Base-by-base conservation (phyloP, 352 stramenopile genomes). In the Thalassiosira sp. region DNA sequence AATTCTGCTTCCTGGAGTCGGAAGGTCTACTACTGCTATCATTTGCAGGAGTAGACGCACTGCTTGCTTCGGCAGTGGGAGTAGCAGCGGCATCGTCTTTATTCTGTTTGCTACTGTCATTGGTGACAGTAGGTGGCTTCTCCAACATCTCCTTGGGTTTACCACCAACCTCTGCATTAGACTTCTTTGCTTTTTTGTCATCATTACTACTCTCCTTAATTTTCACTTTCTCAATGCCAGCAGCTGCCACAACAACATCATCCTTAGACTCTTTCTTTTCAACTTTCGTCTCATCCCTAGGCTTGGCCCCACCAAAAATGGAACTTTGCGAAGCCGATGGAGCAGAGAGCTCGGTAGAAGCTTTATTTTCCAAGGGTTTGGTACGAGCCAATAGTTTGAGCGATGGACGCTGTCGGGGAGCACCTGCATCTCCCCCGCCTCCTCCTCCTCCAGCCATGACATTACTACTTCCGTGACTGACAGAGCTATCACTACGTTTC, bases 221-320 rank as follows among this genome's bases (percentile, higher is more conserved):
- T 37, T 69, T 42, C 52, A 76, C 54, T 31, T 45, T 37, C 40
- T 46, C 63, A 61, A 64, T 69, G 11, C 8, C 16, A 7, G 48
- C 58, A 25, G 22, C 24, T 45, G 31, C 42, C 31, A 42, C 54
- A 33, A 13, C 45, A 25, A 11, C 53, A 8, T 28, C 31, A 7
- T 15, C 42, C 24, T 42, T 22, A n/a, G 33, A 16, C 31, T 60
- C 48, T 35, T 76, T 82, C 24, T 68, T 27, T 45, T 77, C 56
- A 69, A 82, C 81, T 1, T 76, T 74, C 24, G 67, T 65, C 28
- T 85, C 79, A 67, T 91, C 85, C 20, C 76, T 62, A 24, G 85
- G 75, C 56, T 83, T 91, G 31, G 79, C 85, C n/a, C 75, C 82
- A 52, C 85, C 85, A 86, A 91, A 91, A 78, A 91, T 88, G 35